Percentiles rank a stretch among this genome's conserved stretches.
Evolutionary conservation across 208 protist species (phyloP).

Genomic region (Trypanosoma cruzi): DNA sequence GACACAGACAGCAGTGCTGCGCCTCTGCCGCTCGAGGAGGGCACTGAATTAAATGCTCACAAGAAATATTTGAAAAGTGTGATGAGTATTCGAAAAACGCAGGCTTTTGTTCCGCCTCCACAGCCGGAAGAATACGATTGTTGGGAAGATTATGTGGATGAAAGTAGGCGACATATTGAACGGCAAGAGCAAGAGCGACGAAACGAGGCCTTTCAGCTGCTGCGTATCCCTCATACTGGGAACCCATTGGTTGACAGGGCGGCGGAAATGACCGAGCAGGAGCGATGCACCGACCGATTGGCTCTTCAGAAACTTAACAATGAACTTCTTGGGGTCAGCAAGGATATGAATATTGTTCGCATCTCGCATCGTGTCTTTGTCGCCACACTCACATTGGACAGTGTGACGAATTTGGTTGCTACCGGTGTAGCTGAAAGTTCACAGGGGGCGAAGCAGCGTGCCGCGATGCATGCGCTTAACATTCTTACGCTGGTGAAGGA

Average conservation of each 20-base stretch:
- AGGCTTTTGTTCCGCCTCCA: slow-evolving; percentile 8
- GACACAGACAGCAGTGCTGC: not conserved
- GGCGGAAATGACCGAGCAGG: slow-evolving; percentile 34
- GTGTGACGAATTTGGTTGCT: slow-evolving; percentile 34
- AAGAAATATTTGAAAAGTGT: not conserved
- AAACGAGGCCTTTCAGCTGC: slow-evolving; percentile 23
- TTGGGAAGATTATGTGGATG: slow-evolving; percentile 50
- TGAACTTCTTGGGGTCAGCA: slow-evolving; percentile 30
- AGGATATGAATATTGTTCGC: slow-evolving; percentile 37
- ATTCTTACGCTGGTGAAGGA: slow-evolving; percentile 33
- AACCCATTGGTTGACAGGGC: slow-evolving; percentile 63
- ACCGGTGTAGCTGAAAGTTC: slow-evolving; percentile 44
- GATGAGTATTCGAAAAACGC: not conserved
- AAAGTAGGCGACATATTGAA: slow-evolving; percentile 40
- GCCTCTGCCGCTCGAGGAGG: slow-evolving; percentile 19
- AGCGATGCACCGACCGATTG: slow-evolving; percentile 3
- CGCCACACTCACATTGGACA: slow-evolving; percentile 53
- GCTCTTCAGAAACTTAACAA: slow-evolving; percentile 58
- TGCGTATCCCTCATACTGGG: slow-evolving; percentile 38
- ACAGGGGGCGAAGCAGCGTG: slow-evolving; percentile 61
- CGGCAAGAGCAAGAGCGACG: slow-evolving; percentile 5
- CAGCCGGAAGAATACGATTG: slow-evolving; percentile 24
- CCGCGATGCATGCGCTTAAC: slow-evolving; percentile 65
- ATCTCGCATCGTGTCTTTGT: slow-evolving; percentile 40
- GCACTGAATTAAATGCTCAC: not conserved